Evolutionary conservation across 225 moss, liverwort and hornwort species (phyloP), one percentile per base, ranked within the genome.

Genomic region (Anthoceros angustus): DNA sequence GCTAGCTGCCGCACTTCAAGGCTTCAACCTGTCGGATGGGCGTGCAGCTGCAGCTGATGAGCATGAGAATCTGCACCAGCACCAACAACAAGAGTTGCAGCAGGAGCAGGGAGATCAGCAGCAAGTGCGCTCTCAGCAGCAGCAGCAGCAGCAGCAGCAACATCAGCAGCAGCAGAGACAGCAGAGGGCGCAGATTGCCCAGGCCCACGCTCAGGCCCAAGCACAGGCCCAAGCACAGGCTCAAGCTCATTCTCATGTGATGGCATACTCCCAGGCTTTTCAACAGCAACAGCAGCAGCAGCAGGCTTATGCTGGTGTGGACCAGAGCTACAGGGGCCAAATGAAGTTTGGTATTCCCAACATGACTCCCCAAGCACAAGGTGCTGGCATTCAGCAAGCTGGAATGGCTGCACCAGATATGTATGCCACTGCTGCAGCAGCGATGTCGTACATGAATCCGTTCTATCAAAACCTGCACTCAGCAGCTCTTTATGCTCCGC

Each of bases 391-490:
- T 18, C 89, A 82, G 71, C 88, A 83, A 62, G 81, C 84, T 21
- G 83, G 78, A 60, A 73, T 82, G 0, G 75, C 62, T 65, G 85
- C 81, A 7, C 84, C 89, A 0, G 80, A 76, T 64, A 81, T 92
- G 87, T 98, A 87, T 63, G 92, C 87, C 7, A 87, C 94, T 7
- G 93, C 89, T 1, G 89, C 90, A 8, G 91, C 91, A 10, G 92
- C 92, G 0, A 83, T 92, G 87, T 78, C 73, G 5, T 92, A 87
- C 75, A 89, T 92, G 89, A 98, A 82, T 63, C 89, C 92, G 12
- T 92, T 92, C 45, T 98, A 92, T 0, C 78, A 87, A 41, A 87
- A 77, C 69, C 68, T 98, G 78, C 86, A 86, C 67, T 80, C 82
- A 6, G 80, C 75, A 6, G 77, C 77, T 0, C 72, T 86, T 0